Conservation (phyloP, 495 filamentous ascomycete species). For the Aspergillus cristatus region DNA sequence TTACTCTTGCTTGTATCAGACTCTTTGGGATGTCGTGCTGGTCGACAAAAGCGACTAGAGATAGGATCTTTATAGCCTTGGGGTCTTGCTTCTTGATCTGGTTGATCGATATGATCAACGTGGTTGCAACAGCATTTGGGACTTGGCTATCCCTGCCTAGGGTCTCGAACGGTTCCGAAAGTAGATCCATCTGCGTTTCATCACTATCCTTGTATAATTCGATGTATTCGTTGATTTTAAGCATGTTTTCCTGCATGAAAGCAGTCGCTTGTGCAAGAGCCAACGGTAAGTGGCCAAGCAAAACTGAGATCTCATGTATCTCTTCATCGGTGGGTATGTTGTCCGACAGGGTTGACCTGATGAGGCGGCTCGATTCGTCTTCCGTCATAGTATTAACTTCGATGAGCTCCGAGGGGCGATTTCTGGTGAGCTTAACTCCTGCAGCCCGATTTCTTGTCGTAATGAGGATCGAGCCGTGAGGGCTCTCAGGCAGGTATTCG, state of each 20-base stretch:
- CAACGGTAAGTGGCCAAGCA: slow-evolving; percentile 18
- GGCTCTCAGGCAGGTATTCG: slow-evolving; percentile 13
- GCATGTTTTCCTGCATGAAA: slow-evolving; percentile 19
- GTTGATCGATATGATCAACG: slow-evolving; percentile 32
- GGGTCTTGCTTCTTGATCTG: slow-evolving; percentile 24
- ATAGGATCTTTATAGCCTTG: slow-evolving; percentile 34
- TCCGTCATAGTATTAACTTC: slow-evolving; percentile 6
- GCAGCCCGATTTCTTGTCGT: slow-evolving; percentile 19
- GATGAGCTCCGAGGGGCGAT: not conserved
- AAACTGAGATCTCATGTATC: slow-evolving; percentile 8
- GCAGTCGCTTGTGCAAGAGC: slow-evolving; percentile 25
- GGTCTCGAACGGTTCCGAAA: slow-evolving; percentile 12
- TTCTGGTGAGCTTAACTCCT: slow-evolving; percentile 6
- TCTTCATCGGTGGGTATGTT: slow-evolving; percentile 1
- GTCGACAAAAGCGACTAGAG: slow-evolving; percentile 34
- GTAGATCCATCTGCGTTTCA: slow-evolving; percentile 9
- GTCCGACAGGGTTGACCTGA: slow-evolving; percentile 2
- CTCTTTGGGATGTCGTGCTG: slow-evolving; percentile 29
- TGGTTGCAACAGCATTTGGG: slow-evolving; percentile 21
- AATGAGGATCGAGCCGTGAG: slow-evolving; percentile 15
- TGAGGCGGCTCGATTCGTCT: slow-evolving; percentile 5
- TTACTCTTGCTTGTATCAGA: slow-evolving; percentile 17
- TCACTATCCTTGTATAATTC: slow-evolving; percentile 15
- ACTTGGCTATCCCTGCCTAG: slow-evolving; percentile 16
- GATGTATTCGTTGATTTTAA: slow-evolving; percentile 22